Conservation (phyloP, 202 grass and related monocot genomes). For the Brachypodium distachyon region DNA sequence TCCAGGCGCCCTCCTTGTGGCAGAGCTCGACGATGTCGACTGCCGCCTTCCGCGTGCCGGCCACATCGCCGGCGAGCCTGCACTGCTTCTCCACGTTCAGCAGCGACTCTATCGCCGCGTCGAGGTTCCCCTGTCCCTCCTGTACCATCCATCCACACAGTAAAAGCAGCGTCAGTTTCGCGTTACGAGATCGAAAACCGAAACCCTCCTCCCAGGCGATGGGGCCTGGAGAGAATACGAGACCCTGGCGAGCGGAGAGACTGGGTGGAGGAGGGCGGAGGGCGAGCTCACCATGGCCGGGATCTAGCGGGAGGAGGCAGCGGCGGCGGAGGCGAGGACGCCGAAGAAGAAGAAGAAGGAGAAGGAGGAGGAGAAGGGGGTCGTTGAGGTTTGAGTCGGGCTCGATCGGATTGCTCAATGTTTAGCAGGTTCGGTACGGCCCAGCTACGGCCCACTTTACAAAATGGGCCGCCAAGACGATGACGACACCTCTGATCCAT, state of each 20-base stretch:
- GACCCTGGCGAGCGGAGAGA: not conserved
- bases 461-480: too few species aligned
- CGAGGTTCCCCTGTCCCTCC: conserved; percentile 75
- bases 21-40: conserved; percentile 90
- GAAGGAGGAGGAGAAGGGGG: too few species aligned
- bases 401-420: too few species aligned
- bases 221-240: not conserved
- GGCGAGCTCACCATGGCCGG: conserved; percentile 20
- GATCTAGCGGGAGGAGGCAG: not conserved
- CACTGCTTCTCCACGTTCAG: conserved; percentile 92
- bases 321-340: not conserved
- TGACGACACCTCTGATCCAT: too few species aligned
- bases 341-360: too few species aligned
- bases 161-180: not conserved
- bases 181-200: not conserved
- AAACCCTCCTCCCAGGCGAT: conserved; percentile 14
- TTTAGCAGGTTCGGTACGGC: too few species aligned
- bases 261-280: not conserved
- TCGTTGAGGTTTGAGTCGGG: too few species aligned
- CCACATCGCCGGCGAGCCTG: conserved; percentile 71
- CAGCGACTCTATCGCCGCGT: conserved; percentile 71
- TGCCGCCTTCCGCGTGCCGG: conserved; percentile 69
- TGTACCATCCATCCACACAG: not conserved
- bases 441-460: too few species aligned
- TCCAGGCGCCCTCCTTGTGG: conserved; percentile 65